phyloP scores from a whole-genome alignment of 2,329 filamentous ascomycete species.

The Fusarium xyrophilum region DNA sequence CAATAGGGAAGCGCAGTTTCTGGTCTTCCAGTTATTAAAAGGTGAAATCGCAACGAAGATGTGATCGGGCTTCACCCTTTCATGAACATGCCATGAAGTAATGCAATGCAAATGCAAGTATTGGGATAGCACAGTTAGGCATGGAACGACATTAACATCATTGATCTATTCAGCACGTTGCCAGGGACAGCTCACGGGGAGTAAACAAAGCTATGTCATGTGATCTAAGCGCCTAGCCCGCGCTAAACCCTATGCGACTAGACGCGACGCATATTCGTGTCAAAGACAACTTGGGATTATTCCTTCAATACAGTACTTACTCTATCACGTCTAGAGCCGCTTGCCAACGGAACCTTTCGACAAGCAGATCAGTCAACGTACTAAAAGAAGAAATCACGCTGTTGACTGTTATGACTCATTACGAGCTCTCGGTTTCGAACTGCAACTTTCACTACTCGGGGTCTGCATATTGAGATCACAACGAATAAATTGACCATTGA shows the following conservation, averaged over 20 bases:
- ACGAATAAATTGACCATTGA: not conserved
- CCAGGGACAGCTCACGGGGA: slow-evolving; percentile 35
- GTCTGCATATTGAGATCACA: not conserved
- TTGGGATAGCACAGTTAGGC: slow-evolving; percentile 19
- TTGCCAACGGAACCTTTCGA: not conserved
- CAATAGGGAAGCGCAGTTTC: not conserved
- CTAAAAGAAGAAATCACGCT: not conserved
- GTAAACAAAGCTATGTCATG: slow-evolving; percentile 42
- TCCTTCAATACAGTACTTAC: not conserved
- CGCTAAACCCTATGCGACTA: slow-evolving; percentile 32
- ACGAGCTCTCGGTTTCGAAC: not conserved
- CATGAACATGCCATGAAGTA: slow-evolving; percentile 39
- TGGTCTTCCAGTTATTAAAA: slow-evolving; percentile 8
- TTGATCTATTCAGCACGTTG: slow-evolving; percentile 37
- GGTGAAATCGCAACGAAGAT: slow-evolving; percentile 35
- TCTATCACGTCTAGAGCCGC: slow-evolving; percentile 14
- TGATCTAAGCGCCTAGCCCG: not conserved
- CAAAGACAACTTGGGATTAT: slow-evolving; percentile 1
- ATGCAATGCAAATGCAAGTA: slow-evolving; percentile 36
- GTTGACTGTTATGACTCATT: not conserved
- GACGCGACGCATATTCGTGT: slow-evolving; percentile 12
- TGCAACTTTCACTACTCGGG: not conserved
- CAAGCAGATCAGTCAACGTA: not conserved
- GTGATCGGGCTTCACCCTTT: slow-evolving; percentile 37
- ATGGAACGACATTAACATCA: slow-evolving; percentile 30